phyloP scores from a whole-genome alignment of 2,329 filamentous ascomycete genomes.

The Hysterium pulicare region DNA sequence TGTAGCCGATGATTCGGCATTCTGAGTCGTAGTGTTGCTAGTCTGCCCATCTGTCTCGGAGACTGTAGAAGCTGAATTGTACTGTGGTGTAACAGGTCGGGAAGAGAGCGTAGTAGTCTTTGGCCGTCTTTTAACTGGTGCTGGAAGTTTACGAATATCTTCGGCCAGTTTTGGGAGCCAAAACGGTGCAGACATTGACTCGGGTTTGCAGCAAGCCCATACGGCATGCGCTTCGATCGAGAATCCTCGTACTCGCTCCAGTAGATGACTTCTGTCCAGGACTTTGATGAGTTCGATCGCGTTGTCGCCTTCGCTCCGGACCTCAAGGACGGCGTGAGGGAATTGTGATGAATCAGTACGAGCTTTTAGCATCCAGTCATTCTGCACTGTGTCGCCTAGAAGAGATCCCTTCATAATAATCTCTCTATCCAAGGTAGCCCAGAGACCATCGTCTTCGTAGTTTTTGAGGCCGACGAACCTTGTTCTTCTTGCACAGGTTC shows the following conservation, averaged over 20 bases:
- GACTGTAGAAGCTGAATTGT: slow-evolving; percentile 37
- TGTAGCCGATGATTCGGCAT: slow-evolving; percentile 32
- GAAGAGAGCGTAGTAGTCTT: slow-evolving; percentile 19
- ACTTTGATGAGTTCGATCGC: slow-evolving; percentile 39
- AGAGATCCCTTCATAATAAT: slow-evolving; percentile 40
- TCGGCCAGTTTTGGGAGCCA: slow-evolving; percentile 48
- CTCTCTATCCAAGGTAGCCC: slow-evolving; percentile 49
- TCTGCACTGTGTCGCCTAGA: slow-evolving; percentile 22
- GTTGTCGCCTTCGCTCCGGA: slow-evolving; percentile 47
- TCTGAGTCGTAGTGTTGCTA: slow-evolving; percentile 24
- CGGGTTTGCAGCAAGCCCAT: slow-evolving; percentile 46
- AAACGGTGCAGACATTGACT: slow-evolving; percentile 44
- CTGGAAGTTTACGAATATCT: slow-evolving; percentile 54
- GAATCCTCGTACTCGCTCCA: slow-evolving; percentile 53
- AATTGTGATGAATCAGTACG: slow-evolving; percentile 34
- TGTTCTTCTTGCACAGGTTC: slow-evolving; percentile 44
- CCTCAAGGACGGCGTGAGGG: slow-evolving; percentile 50
- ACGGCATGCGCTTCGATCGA: slow-evolving; percentile 53
- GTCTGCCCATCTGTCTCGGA: slow-evolving; percentile 36
- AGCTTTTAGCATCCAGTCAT: slow-evolving; percentile 29
- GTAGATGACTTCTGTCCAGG: slow-evolving; percentile 48
- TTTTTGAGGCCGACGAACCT: slow-evolving; percentile 50
- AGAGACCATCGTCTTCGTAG: slow-evolving; percentile 38
- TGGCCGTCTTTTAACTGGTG: slow-evolving; percentile 26
- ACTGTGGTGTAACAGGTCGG: slow-evolving; percentile 24